Evolutionary conservation across 2,329 filamentous ascomycete genomes (phyloP).

Genomic region (Aspergillus latus): DNA sequence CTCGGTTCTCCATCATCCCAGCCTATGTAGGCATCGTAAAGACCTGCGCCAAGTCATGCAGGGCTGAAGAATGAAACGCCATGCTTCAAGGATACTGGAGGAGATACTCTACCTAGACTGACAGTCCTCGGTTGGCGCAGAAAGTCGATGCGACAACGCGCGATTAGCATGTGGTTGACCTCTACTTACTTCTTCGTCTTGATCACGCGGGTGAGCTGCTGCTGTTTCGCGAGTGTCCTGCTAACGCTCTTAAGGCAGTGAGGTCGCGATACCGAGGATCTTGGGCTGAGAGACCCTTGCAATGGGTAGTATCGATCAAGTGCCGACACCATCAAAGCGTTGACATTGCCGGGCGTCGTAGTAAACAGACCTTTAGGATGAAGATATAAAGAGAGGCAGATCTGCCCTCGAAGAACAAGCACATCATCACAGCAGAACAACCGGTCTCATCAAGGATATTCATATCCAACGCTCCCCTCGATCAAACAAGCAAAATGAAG

Average conservation of each 20-base stretch:
- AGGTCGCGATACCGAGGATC: background rate
- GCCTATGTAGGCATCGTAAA: background rate
- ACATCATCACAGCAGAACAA: background rate
- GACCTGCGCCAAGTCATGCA: conserved; percentile 3
- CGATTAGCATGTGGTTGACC: background rate
- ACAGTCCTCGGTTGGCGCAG: background rate
- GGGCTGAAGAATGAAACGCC: background rate
- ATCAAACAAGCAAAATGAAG: background rate
- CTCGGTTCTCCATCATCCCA: background rate
- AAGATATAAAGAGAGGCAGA: background rate
- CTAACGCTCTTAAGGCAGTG: too few species aligned
- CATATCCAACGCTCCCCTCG: background rate
- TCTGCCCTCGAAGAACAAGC: background rate
- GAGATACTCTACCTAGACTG: background rate
- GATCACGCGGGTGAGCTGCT: too few species aligned
- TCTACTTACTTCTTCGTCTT: too few species aligned
- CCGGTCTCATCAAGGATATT: background rate
- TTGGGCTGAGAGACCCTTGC: background rate
- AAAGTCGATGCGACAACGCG: background rate
- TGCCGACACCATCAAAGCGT: background rate
- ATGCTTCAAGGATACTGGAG: background rate
- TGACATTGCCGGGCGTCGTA: background rate
- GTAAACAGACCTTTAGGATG: background rate
- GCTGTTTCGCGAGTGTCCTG: too few species aligned
- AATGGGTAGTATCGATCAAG: background rate